phyloP scores from a whole-genome alignment of 2,329 filamentous ascomycete species.

The Leptodontidium sp. region DNA sequence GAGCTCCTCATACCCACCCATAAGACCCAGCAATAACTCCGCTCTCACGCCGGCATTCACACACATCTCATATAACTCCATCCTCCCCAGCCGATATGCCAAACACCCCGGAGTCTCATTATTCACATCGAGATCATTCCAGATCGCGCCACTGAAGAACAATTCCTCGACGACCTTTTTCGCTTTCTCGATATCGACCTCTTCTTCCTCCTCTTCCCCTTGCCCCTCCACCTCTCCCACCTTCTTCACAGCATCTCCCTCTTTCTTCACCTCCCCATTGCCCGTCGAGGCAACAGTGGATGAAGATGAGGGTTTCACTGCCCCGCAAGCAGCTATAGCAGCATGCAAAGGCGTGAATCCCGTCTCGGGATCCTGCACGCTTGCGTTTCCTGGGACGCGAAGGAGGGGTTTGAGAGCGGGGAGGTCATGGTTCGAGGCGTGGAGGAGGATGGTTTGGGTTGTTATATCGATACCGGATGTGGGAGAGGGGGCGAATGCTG shows the following conservation, averaged over 20 bases:
- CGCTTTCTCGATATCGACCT: conserved; percentile 62
- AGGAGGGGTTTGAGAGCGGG: conserved; percentile 45
- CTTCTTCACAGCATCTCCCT: conserved; percentile 33
- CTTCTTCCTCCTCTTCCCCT: conserved; percentile 47
- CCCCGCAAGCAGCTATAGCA: conserved; percentile 79
- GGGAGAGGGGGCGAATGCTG: conserved; percentile 35
- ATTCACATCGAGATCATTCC: conserved; percentile 91
- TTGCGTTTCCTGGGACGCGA: conserved; percentile 61
- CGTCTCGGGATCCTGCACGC: conserved; percentile 83
- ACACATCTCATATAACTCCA: conserved; percentile 79
- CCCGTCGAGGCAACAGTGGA: neutral
- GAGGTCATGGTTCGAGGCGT: conserved; percentile 67
- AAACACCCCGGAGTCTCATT: conserved; percentile 93
- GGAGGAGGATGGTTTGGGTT: conserved; percentile 69
- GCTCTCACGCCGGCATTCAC: conserved; percentile 91
- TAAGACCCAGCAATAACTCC: conserved; percentile 82
- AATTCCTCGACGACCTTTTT: conserved; percentile 76
- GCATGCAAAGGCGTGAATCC: conserved; percentile 90
- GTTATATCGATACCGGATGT: conserved; percentile 40
- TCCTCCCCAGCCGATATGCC: conserved; percentile 73
- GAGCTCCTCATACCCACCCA: conserved; percentile 83
- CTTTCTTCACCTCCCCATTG: neutral
- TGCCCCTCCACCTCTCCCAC: conserved; percentile 41
- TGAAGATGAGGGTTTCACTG: conserved; percentile 22
- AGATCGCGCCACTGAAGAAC: conserved; percentile 89